Base-by-base conservation (phyloP, 163 green algal species). In the Scenedesmus sp. region DNA sequence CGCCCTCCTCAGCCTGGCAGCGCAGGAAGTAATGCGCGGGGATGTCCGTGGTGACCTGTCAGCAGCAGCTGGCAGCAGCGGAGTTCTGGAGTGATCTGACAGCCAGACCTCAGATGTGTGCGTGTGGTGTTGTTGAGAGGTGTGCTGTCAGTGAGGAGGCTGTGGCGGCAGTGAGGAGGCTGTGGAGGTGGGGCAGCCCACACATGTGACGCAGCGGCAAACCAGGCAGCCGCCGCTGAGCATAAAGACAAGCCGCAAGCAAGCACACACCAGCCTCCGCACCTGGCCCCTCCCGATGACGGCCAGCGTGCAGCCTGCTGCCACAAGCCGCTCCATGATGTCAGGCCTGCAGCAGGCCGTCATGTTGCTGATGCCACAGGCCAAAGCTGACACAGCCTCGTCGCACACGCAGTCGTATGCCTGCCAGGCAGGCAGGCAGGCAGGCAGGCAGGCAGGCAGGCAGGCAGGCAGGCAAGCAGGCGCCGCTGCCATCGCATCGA, bases 11-110 rank as follows among this genome's bases (percentile, higher is more conserved):
- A 22, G 42, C 88, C 1, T 94, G 78, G 33, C 90, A 86, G 56
- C 49, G 26, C 85, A 93, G 84, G 91, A 97, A 94, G 24, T n/a
- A 84, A 80, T 98, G 96, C n/a, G 92, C 92, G 4, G 97, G 95
- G 3, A 98, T 96, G 93, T 98, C 96, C 4, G 93, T 95, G 30
- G 95, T 97, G 40, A 96, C 90, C 92, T 96, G 91, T 56, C 56
- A 80, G 24, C 49, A 88, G 82, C 82, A 76, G 42, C 51, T 35
- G 53, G 51, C 51, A 18, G 1, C 22, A 53, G 46, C 6, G 6
- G 7, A 53, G 56, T 22, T n/a, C 9, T 70, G 56, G 46, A 56
- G 10, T 56, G 46, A 56, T 18, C 46, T 56, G 56, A n/a, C 10
- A 18, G 46, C 10, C 46, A 56, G 46, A 56, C 46, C n/a, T n/a